Percentiles rank a stretch among this genome's conserved stretches.
phyloP scores from a whole-genome alignment of 306 rosid genomes.

The Citrullus colocynthis region DNA sequence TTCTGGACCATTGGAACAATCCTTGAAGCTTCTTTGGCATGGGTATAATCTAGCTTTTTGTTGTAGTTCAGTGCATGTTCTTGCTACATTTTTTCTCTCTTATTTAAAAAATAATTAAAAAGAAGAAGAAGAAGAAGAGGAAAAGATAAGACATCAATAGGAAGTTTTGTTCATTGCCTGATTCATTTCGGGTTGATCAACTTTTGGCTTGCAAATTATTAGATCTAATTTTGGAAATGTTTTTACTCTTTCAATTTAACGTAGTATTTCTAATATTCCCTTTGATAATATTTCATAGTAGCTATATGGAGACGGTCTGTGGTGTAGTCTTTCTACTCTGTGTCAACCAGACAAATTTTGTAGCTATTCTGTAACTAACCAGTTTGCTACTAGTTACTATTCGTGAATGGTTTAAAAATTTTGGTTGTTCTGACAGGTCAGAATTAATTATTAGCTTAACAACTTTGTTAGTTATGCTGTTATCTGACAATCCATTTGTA shows the following conservation, averaged over 20 bases:
- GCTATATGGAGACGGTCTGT: not conserved
- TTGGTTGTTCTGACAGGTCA: not conserved
- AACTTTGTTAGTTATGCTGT: not conserved
- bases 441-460: not conserved
- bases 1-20: slow-evolving; percentile 95
- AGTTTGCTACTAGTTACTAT: too few species aligned
- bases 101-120: not conserved
- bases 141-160: not conserved
- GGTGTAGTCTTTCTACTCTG: not conserved
- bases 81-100: slow-evolving; percentile 4
- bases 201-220: not conserved
- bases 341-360: not conserved
- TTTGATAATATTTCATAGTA: not conserved
- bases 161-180: not conserved
- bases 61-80: not conserved
- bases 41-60: slow-evolving; percentile 46
- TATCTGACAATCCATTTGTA: not conserved
- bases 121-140: not conserved
- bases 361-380: not conserved
- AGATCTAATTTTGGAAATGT: not conserved
- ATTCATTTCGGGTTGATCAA: not conserved
- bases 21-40: slow-evolving; percentile 87
- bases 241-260: not conserved
- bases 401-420: not conserved
- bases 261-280: not conserved